These are phyloP conservation scores for Pseudonitzschia multiseries DNA, from an alignment of 108 stramenopile genomes.

Conservation along the genomic window DNA sequence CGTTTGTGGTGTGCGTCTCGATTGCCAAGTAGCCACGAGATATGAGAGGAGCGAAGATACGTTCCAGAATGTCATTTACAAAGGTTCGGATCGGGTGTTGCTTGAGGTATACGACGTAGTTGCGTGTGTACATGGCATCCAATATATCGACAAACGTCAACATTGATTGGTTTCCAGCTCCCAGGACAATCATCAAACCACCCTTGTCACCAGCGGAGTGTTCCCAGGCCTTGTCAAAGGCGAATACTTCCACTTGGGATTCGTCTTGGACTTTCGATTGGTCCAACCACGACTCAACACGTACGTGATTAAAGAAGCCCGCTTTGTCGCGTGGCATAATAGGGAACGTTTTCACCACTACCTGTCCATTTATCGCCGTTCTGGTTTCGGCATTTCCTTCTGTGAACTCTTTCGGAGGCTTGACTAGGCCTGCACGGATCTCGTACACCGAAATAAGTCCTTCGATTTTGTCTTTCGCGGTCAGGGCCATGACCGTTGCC, in stretches of 20 bases:
- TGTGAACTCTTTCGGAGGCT: slow-evolving; percentile 15
- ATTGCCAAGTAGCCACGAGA: slow-evolving; percentile 23
- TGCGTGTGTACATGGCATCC: slow-evolving; percentile 24
- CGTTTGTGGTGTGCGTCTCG: slow-evolving; percentile 21
- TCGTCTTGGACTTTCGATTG: slow-evolving; percentile 1
- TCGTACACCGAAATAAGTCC: background rate
- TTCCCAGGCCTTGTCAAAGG: slow-evolving; percentile 10
- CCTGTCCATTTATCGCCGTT: slow-evolving; percentile 24
- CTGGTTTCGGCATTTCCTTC: slow-evolving; percentile 18
- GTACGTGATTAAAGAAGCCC: background rate
- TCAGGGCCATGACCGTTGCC: background rate
- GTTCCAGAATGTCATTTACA: background rate
- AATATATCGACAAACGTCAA: slow-evolving; percentile 30
- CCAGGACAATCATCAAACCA: slow-evolving; percentile 31
- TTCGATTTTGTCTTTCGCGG: background rate
- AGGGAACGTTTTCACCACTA: slow-evolving; percentile 21
- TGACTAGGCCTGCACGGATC: background rate
- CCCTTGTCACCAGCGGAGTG: slow-evolving; percentile 1
- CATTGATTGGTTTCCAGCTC: slow-evolving; percentile 37
- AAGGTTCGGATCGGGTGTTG: slow-evolving; percentile 38
- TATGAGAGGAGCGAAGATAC: slow-evolving; percentile 30
- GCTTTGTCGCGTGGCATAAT: background rate
- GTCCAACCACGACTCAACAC: slow-evolving; percentile 22
- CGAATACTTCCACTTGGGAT: slow-evolving; percentile 10
- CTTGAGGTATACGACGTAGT: slow-evolving; percentile 27